Percentiles rank a stretch among this genome's conserved stretches.
These are phyloP conservation scores for Starmerella potacharoeniae DNA, from an alignment of 805 yeast genomes.

Conservation along the genomic window DNA sequence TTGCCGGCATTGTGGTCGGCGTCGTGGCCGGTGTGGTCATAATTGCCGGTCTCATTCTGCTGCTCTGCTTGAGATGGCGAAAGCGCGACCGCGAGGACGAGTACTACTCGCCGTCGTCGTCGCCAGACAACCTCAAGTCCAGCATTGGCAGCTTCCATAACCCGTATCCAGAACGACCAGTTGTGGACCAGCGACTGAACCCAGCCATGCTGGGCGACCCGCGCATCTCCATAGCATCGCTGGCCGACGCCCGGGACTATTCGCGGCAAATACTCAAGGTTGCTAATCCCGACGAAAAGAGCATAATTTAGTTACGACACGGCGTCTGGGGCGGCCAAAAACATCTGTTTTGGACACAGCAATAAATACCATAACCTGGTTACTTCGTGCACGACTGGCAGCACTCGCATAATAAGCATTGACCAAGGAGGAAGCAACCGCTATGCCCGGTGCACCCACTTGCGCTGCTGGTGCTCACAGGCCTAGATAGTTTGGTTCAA, in stretches of 20 bases:
- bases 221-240: constrained; percentile 70
- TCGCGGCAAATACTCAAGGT: constrained; percentile 71
- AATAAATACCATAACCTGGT: background rate
- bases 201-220: constrained; percentile 68
- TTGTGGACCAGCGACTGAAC: constrained; percentile 54
- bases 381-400: background rate
- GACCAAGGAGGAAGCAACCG: background rate
- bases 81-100: constrained; percentile 36
- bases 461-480: background rate
- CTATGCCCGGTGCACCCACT: background rate
- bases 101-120: constrained; percentile 25
- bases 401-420: background rate
- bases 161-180: constrained; percentile 24
- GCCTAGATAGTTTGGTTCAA: background rate
- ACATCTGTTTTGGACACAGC: background rate
- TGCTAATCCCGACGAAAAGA: constrained; percentile 67
- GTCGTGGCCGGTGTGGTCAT: constrained; percentile 37
- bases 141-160: constrained; percentile 18
- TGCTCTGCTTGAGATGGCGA: constrained; percentile 36
- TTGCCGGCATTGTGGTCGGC: constrained; percentile 53
- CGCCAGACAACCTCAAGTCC: constrained; percentile 25
- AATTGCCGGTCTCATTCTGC: constrained; percentile 31
- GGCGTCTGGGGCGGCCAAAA: background rate
- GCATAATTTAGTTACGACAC: constrained; percentile 3
- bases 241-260: constrained; percentile 78